Conservation (phyloP, 2,329 filamentous ascomycete genomes). For the Nannizzia gypsea region DNA sequence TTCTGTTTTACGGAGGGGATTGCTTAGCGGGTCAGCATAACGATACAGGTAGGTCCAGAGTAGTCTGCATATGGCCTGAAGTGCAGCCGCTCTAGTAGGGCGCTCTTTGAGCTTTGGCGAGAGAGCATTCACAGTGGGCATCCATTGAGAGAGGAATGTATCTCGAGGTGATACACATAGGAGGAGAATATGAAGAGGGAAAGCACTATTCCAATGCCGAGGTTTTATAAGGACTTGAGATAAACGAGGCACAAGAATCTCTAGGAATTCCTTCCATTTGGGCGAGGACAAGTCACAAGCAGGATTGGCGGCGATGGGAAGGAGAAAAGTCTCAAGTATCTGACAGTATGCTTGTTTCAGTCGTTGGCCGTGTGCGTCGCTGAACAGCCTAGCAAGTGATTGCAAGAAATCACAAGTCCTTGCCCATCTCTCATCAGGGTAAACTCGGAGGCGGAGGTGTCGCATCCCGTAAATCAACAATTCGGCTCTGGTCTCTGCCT, state of each 20-base stretch:
- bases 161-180: slow-evolving; percentile 82
- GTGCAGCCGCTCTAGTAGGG: slow-evolving; percentile 60
- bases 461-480: slow-evolving; percentile 85
- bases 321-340: slow-evolving; percentile 71
- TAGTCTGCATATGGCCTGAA: slow-evolving; percentile 80
- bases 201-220: slow-evolving; percentile 80
- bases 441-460: slow-evolving; percentile 65
- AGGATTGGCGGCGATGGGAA: slow-evolving; percentile 75
- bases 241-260: slow-evolving; percentile 64
- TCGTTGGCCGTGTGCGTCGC: slow-evolving; percentile 70
- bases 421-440: slow-evolving; percentile 65
- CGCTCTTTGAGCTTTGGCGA: slow-evolving; percentile 79
- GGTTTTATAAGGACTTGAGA: slow-evolving; percentile 81
- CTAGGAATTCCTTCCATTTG: slow-evolving; percentile 78
- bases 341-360: slow-evolving; percentile 94
- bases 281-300: slow-evolving; percentile 64
- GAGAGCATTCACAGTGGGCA: slow-evolving; percentile 63
- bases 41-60: slow-evolving; percentile 93
- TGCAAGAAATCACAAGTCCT: slow-evolving; percentile 83
- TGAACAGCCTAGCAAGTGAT: slow-evolving; percentile 68
- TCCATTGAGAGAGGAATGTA: slow-evolving; percentile 73
- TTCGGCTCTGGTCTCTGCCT: slow-evolving; percentile 68
- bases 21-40: slow-evolving; percentile 56
- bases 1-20: slow-evolving; percentile 67
- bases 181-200: slow-evolving; percentile 75